These are phyloP conservation scores for Spathaspora passalidarum DNA, from an alignment of 805 yeast species.

Conservation along the genomic window DNA sequence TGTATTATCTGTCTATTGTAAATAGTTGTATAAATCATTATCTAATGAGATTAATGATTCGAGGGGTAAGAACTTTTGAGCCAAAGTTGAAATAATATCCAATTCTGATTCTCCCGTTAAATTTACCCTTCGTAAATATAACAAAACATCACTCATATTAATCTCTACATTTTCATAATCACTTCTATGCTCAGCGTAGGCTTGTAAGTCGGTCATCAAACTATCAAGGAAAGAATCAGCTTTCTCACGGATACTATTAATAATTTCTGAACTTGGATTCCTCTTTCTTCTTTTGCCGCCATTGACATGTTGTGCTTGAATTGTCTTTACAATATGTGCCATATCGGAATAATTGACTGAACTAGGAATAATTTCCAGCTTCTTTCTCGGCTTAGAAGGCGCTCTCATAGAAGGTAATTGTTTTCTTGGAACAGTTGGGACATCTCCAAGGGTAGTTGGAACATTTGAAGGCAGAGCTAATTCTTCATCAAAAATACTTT, in stretches of 20 bases:
- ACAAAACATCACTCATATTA: slow-evolving; percentile 32
- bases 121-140: slow-evolving; percentile 25
- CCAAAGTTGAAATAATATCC: slow-evolving; percentile 27
- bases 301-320: slow-evolving; percentile 2
- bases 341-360: slow-evolving; percentile 1
- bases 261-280: slow-evolving; percentile 11
- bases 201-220: slow-evolving; percentile 31
- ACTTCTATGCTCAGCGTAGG: slow-evolving; percentile 33
- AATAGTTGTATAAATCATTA: slow-evolving; percentile 2
- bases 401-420: neutral
- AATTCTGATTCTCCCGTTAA: slow-evolving; percentile 13
- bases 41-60: slow-evolving; percentile 29
- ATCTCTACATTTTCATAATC: slow-evolving; percentile 23
- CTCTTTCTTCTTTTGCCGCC: slow-evolving; percentile 5
- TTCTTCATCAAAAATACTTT: no score
- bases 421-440: neutral
- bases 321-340: slow-evolving; percentile 11
- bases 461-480: no score
- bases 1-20: neutral
- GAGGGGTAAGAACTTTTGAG: slow-evolving; percentile 33
- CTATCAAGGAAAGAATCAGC: slow-evolving; percentile 29
- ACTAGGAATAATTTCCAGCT: neutral
- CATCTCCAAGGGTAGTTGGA: no score
- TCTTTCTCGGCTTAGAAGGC: neutral
- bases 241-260: slow-evolving; percentile 21